A percentile compares a stretch with the other conserved stretches of the same genome.
Conservation (phyloP, 352 stramenopile genomes). For the Chrysophaeum taylorii region DNA sequence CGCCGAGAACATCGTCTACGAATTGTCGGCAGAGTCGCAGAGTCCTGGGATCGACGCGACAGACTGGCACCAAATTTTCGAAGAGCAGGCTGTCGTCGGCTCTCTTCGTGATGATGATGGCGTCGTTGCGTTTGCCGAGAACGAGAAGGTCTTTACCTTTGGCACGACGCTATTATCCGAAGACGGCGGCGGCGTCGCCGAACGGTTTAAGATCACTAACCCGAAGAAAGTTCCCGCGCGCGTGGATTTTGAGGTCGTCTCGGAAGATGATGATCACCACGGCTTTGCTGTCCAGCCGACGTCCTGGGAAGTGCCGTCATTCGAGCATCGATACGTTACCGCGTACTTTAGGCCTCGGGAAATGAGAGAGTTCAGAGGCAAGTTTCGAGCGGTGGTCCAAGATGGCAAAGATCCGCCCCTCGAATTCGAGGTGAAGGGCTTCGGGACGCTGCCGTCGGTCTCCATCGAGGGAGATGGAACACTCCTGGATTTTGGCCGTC, state of each 20-base stretch:
- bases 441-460: constrained; percentile 80
- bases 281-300: constrained; percentile 73
- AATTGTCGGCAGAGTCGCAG: constrained; percentile 77
- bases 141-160: constrained; percentile 53
- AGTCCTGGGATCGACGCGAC: constrained; percentile 73
- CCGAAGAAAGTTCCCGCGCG: constrained; percentile 80
- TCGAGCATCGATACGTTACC: constrained; percentile 82
- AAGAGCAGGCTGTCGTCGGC: constrained; percentile 80
- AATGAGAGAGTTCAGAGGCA: constrained; percentile 63
- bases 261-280: constrained; percentile 20
- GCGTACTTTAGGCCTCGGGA: constrained; percentile 78
- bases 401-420: constrained; percentile 51
- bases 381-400: constrained; percentile 66
- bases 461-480: constrained; percentile 57
- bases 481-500: constrained; percentile 67
- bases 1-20: constrained; percentile 53
- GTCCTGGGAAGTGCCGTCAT: constrained; percentile 77
- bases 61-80: constrained; percentile 79
- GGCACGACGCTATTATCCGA: constrained; percentile 34
- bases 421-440: constrained; percentile 64
- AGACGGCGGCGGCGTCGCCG: constrained; percentile 57
- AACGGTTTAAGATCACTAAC: constrained; percentile 87
- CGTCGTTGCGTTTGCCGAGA: constrained; percentile 16
- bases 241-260: constrained; percentile 62
- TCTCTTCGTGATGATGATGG: constrained; percentile 48